A percentile compares a stretch with the other conserved stretches of the same genome.
Evolutionary conservation across 345 rosid genomes (phyloP).

Genomic region (Clausena lansium): DNA sequence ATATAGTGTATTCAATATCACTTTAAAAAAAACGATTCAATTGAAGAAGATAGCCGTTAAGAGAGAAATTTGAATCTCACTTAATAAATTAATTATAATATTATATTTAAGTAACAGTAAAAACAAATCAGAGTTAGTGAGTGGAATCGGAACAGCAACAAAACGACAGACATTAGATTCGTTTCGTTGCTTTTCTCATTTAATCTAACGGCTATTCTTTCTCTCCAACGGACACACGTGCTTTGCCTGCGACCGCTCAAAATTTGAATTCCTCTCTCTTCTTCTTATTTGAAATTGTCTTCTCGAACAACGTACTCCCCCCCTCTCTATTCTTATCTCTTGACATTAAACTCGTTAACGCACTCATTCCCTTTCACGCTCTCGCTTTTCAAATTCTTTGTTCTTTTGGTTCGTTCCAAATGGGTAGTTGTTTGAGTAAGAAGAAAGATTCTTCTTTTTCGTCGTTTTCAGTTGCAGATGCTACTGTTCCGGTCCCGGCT

Average conservation of each 20-base stretch:
- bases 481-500: slow-evolving; percentile 2
- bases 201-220: slow-evolving; percentile 20
- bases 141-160: neutral
- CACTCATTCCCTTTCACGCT: neutral
- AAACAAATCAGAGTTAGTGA: neutral
- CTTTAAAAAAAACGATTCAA: neutral
- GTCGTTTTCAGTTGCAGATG: neutral
- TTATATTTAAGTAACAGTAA: neutral
- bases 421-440: slow-evolving; percentile 79
- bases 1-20: neutral
- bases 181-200: neutral
- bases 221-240: slow-evolving; percentile 18
- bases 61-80: neutral
- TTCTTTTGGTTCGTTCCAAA: slow-evolving; percentile 1
- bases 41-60: neutral
- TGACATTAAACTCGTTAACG: neutral
- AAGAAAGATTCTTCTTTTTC: slow-evolving; percentile 38
- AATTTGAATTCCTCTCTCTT: slow-evolving; percentile 22
- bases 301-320: slow-evolving; percentile 25
- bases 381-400: neutral
- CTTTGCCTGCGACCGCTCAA: slow-evolving; percentile 13
- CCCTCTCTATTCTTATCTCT: slow-evolving; percentile 8
- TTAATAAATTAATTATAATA: neutral
- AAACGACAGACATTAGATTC: neutral
- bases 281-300: slow-evolving; percentile 25